Percentiles rank a stretch among this genome's conserved stretches.
These are phyloP conservation scores for Cystobasidium slooffiae DNA, from an alignment of 1,284 basidiomycete species.

Conservation along the genomic window DNA sequence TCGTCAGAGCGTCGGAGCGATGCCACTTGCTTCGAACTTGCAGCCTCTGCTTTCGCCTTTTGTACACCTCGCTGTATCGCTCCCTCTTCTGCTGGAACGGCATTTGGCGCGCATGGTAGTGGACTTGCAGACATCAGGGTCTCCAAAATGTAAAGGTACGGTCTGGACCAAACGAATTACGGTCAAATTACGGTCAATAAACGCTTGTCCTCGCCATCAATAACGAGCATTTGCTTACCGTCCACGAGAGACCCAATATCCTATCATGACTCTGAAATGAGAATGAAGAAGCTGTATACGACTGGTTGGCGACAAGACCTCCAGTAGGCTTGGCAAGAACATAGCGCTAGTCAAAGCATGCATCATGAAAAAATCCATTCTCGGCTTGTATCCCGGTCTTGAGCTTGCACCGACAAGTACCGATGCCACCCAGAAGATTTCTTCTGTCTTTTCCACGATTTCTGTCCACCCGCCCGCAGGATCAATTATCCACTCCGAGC, in stretches of 20 bases:
- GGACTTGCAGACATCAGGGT: conserved; percentile 47
- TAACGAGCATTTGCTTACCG: conserved; percentile 22
- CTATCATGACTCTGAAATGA: conserved; percentile 51
- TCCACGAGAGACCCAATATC: conserved; percentile 52
- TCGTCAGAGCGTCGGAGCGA: too few relatives aligned
- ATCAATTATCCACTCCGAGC: conserved; percentile 52
- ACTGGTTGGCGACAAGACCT: conserved; percentile 49
- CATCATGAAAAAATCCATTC: conserved; percentile 53
- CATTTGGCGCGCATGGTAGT: conserved; percentile 44
- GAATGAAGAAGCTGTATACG: conserved; percentile 51
- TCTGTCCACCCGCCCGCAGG: conserved; percentile 50
- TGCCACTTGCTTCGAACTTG: too few relatives aligned
- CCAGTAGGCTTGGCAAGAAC: conserved; percentile 51
- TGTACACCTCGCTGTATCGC: conserved; percentile 18
- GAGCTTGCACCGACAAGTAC: conserved; percentile 49
- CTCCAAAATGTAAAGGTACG: conserved; percentile 49
- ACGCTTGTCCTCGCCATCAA: background rate
- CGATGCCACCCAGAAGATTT: conserved; percentile 52
- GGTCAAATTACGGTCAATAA: background rate
- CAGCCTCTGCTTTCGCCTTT: background rate
- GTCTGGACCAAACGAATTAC: conserved; percentile 27
- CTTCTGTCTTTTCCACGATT: conserved; percentile 51
- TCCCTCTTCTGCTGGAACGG: background rate
- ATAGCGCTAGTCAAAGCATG: conserved; percentile 51
- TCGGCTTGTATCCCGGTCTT: conserved; percentile 50